These are phyloP conservation scores for Ballota nigra DNA, from an alignment of 257 asterid genomes.

Conservation along the genomic window DNA sequence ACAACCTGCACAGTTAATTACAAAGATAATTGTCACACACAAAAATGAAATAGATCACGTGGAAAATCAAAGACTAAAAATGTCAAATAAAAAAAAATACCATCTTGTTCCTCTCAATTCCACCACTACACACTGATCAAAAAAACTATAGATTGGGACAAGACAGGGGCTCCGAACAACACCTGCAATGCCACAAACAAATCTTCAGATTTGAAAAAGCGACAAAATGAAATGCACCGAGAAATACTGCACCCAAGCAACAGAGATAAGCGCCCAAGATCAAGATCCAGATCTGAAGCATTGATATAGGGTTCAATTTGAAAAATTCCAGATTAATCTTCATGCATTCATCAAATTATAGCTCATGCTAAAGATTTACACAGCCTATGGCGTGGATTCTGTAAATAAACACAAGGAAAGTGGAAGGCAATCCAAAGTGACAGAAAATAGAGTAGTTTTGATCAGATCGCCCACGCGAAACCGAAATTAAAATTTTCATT, in stretches of 20 bases:
- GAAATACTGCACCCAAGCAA: background rate
- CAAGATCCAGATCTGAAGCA: conserved; percentile 25
- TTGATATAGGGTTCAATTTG: background rate
- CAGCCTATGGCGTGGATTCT: background rate
- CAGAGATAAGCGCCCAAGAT: background rate
- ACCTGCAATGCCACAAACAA: conserved; percentile 22
- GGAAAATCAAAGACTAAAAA: background rate
- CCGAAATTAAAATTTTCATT: background rate
- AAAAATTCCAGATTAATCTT: background rate
- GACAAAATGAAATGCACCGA: background rate
- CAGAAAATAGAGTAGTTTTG: background rate
- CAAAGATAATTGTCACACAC: background rate
- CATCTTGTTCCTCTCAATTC: conserved; percentile 48
- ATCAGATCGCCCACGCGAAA: conserved; percentile 25
- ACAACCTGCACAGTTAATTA: conserved; percentile 62
- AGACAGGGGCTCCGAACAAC: background rate
- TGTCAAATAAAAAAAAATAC: conserved; percentile 28
- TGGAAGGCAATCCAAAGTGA: background rate
- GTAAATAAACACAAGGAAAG: background rate
- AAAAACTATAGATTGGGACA: background rate
- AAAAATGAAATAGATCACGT: background rate
- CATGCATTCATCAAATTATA: background rate
- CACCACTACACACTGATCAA: conserved; percentile 25
- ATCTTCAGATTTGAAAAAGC: conserved; percentile 8
- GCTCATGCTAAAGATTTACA: background rate